phyloP scores from a whole-genome alignment of 2,329 filamentous ascomycete genomes.

The Monosporascus sp. region DNA sequence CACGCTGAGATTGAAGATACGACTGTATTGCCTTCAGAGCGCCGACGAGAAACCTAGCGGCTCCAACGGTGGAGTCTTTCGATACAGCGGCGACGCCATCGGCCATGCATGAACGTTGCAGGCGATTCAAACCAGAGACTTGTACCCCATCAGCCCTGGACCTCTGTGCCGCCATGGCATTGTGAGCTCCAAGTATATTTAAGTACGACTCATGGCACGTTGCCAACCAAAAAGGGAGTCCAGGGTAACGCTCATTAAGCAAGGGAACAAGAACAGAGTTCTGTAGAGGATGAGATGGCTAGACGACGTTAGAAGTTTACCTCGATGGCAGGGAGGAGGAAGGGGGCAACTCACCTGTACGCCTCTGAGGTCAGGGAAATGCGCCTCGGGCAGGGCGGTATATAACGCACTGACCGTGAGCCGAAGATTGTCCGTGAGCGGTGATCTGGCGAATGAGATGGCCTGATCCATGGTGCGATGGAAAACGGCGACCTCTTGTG shows the following conservation, averaged over 20 bases:
- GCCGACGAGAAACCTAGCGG: conserved; percentile 44
- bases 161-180: conserved; percentile 36
- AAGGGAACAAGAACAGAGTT: conserved; percentile 49
- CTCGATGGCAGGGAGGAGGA: conserved; percentile 7
- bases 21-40: conserved; percentile 35
- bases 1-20: conserved; percentile 34
- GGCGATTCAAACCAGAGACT: conserved; percentile 50
- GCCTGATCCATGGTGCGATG: conserved; percentile 8
- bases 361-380: conserved; percentile 26
- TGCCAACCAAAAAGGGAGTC: conserved; percentile 43
- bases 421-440: conserved; percentile 26
- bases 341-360: conserved; percentile 38
- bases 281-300: conserved; percentile 55
- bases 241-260: conserved; percentile 29
- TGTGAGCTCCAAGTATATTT: conserved; percentile 37
- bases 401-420: conserved; percentile 32
- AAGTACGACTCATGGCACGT: conserved; percentile 46
- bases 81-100: conserved; percentile 49
- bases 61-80: conserved; percentile 55
- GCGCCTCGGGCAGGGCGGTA: conserved; percentile 21
- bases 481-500: conserved; percentile 1
- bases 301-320: conserved; percentile 37
- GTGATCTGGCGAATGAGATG: conserved; percentile 20
- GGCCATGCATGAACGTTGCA: conserved; percentile 55
- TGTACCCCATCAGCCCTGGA: conserved; percentile 39